Evolutionary conservation across 2,329 filamentous ascomycete genomes (phyloP), one percentile per base, ranked within the genome.

Genomic region (Trichophyton mentagrophytes): DNA sequence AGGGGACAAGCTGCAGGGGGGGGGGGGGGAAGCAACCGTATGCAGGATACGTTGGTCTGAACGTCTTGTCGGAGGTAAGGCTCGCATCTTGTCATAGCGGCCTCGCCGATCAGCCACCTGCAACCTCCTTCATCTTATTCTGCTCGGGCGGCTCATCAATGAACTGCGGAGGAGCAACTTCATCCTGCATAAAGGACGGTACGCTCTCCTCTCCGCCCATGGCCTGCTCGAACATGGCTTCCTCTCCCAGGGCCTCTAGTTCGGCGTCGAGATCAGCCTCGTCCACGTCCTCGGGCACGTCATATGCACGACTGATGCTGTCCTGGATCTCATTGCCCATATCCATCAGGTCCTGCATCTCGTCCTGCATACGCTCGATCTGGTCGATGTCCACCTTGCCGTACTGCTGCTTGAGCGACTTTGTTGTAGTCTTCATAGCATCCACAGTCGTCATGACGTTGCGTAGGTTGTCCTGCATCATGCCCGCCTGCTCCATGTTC

Each of bases 371-470:
- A 67, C 87, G 82, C 81, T 99, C 93, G 68, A 99, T 97, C 81
- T 95, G 90, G 75, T 97, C 93, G 60, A 99, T 87, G 70, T 99
- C 88, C 66, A 99, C 88, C 79, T 96, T 96, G 67, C 92, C 92
- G 71, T 97, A 97, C 79, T 97, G 92, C 74, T 89, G 88, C 71
- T 85, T 85, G 65, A 99, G 82, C 69, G 90, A 87, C 78, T 96
- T 96, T 69, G 93, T 96, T 25, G 92, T 96, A 1, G 88, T 90
- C 82, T 96, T 95, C 84, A 99, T 92, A 9, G 92, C 91, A 73
- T 97, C 92, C 51, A 97, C 91, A 30, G 93, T 96, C 17, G 90
- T 95, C 91, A 96, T 96, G 65, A 93, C 92, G 74, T 97, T 97
- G 74, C 95, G 93, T 59, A 99, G 82, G 71, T 97, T 97, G 77